These are phyloP conservation scores for Fagopyrum esculentum DNA, from an alignment of 148 eudicot genomes.

Conservation along the genomic window DNA sequence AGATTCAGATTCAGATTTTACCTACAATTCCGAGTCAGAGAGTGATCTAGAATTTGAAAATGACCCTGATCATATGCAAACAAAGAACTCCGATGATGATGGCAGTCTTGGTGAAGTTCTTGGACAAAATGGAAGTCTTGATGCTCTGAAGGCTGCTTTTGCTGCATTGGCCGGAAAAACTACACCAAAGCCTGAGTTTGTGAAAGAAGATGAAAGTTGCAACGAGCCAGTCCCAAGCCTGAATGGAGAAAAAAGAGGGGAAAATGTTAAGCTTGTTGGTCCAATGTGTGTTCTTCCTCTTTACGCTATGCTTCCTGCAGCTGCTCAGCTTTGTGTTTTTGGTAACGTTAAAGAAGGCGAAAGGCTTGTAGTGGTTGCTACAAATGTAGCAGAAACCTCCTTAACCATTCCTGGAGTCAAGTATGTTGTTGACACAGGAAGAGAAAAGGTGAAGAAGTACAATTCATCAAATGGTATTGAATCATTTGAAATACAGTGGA, in stretches of 20 bases:
- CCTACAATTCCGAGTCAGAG: slow-evolving; percentile 39
- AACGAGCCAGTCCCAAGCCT: neutral
- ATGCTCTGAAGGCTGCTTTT: slow-evolving; percentile 65
- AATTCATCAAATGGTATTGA: slow-evolving; percentile 78
- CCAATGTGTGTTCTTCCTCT: slow-evolving; percentile 71
- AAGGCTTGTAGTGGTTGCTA: slow-evolving; percentile 80
- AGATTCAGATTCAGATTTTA: slow-evolving; percentile 27
- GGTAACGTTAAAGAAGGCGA: slow-evolving; percentile 56
- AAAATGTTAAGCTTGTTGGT: slow-evolving; percentile 28
- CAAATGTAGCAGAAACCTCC: slow-evolving; percentile 96
- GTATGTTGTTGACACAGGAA: slow-evolving; percentile 91
- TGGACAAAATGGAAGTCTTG: slow-evolving; percentile 29
- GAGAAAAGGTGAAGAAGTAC: slow-evolving; percentile 81
- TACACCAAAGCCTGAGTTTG: slow-evolving; percentile 14
- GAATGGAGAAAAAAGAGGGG: slow-evolving; percentile 16
- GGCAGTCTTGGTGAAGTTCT: slow-evolving; percentile 21
- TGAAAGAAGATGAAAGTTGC: too few relatives aligned
- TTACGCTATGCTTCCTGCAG: slow-evolving; percentile 89
- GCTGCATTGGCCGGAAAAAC: slow-evolving; percentile 52
- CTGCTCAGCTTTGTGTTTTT: slow-evolving; percentile 70
- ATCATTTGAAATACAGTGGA: slow-evolving; percentile 79
- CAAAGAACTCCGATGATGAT: slow-evolving; percentile 13
- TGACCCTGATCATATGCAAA: slow-evolving; percentile 14
- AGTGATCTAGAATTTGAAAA: slow-evolving; percentile 48
- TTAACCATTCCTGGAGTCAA: slow-evolving; percentile 86